Evolutionary conservation across 23 red algal genomes (phyloP), one percentile per base, ranked within the genome.

Genomic region (Gracilaria domingensis): DNA sequence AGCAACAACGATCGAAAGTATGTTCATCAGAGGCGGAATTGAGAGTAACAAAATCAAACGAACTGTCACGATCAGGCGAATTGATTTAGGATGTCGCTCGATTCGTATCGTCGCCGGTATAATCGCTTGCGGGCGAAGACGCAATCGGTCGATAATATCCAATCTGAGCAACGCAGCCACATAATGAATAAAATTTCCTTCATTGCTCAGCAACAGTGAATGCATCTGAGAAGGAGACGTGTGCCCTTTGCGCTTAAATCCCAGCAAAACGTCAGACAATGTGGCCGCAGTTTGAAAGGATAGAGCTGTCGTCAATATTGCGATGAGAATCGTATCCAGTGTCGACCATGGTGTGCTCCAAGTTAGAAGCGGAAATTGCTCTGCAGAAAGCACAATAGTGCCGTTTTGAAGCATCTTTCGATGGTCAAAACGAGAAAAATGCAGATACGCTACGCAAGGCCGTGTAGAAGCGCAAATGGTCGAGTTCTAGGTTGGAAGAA

Each of bases 341-440:
- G 62, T 36, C 5, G 62, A 35, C 62, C 62, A 67, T 12, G 62
- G 62, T 13, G 62, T 67, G 9, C 62, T 67, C 62, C 62, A 67
- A 33, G 62, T 67, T 5, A 30, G 20, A 1, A 67, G 62, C 32
- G 62, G 62, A 8, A 67, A 35, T 25, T 67, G 62, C 24, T 67
- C 24, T 7, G 13, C 24, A 67, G n/a, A 28, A 2, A 2, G 33
- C 17, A 67, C 62, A 21, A 67, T 67, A 2, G 62, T 67, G 14
- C 62, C 62, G 24, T 67, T 67, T 25, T 67, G 28, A 67, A 67
- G 12, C 62, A 67, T 67, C 33, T 45, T 4, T 45, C 42, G 42
- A 45, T 45, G 11, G 5, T 45, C 11, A 7, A 11, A 45, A 45
- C 42, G 11, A 45, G 11, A 45, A 11, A 7, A 45, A 11, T 45